These are phyloP conservation scores for Aphanomyces euteiches DNA, from an alignment of 352 stramenopile genomes.

Conservation along the genomic window DNA sequence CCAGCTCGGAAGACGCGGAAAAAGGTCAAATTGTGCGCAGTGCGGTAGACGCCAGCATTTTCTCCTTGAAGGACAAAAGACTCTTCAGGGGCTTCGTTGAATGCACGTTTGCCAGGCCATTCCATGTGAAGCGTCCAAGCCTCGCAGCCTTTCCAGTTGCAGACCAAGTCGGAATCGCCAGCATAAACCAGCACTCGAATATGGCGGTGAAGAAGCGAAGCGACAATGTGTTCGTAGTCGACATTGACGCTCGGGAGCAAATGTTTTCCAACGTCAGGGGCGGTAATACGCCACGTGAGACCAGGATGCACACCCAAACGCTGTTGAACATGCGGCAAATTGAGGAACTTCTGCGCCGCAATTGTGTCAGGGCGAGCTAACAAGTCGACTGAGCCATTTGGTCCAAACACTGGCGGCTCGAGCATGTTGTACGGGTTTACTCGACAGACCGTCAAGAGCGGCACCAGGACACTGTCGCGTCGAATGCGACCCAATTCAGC, in stretches of 20 bases:
- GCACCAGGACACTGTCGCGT: background rate
- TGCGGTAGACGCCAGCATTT: slow-evolving; percentile 28
- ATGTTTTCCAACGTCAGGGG: slow-evolving; percentile 58
- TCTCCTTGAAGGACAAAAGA: background rate
- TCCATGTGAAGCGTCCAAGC: slow-evolving; percentile 17
- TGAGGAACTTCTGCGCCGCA: slow-evolving; percentile 64
- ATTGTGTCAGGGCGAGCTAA: slow-evolving; percentile 65
- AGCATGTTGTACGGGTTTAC: slow-evolving; percentile 22
- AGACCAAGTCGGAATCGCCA: slow-evolving; percentile 84
- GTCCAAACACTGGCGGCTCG: background rate
- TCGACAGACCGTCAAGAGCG: slow-evolving; percentile 15
- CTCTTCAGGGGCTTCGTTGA: background rate
- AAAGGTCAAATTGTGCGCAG: slow-evolving; percentile 25
- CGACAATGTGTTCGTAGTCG: slow-evolving; percentile 61
- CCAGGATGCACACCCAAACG: slow-evolving; percentile 53
- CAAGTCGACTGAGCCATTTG: background rate
- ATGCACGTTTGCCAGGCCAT: slow-evolving; percentile 20
- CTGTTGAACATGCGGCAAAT: slow-evolving; percentile 47
- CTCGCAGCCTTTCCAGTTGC: slow-evolving; percentile 44
- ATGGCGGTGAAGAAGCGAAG: slow-evolving; percentile 51
- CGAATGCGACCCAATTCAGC: background rate
- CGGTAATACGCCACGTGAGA: slow-evolving; percentile 26
- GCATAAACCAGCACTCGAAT: slow-evolving; percentile 80
- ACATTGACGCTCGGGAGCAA: slow-evolving; percentile 70
- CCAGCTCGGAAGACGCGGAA: slow-evolving; percentile 24